Base-by-base conservation (phyloP, 2,329 filamentous ascomycete species). In the Penicillium sp. region DNA sequence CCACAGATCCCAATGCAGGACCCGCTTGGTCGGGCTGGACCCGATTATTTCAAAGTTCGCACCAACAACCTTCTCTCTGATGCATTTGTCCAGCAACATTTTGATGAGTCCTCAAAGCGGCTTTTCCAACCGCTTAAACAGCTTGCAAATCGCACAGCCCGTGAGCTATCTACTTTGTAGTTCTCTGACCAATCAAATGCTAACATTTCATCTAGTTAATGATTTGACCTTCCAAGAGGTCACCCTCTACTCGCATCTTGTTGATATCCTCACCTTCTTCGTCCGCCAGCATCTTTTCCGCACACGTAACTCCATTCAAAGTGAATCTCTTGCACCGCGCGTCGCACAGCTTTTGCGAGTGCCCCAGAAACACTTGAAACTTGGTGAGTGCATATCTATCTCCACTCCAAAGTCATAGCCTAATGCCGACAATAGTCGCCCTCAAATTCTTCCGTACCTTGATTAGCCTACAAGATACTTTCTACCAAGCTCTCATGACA, bases 261-360 rank as follows among this genome's bases (percentile, higher is more conserved):
- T 97, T 51, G 94, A 99, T 69, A 90, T 97, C 27, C 81, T 97
- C 47, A 92, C 89, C 70, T 97, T 95, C 76, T 97, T 97, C 71
- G 86, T 97, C 60, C 86, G 92, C 38, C 90, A 95, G 67, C 93
- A 97, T 73, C 83, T 88, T 38, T 86, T 90, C 66, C 86, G 91
- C 63, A 92, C 88, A 77, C 94, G 95, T 72, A 89, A 86, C 67
- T 96, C 97, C 68, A 88, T 97, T 26, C 79, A 96, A 58, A 84
- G 84, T 10, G 85, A 97, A 72, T 86, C 88, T 53, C 79, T 97
- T 41, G 85, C 89, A 7, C 82, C 86, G 57, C 85, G 92, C 38
- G 87, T 97, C 57, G 86, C 87, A 45, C 91, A 96, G 71, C 82
- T 99, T 57, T 82, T 99, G 61, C 79, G 80, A 41, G 92, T 88